Conservation (phyloP, 331 rosid species). For the Spiraea crenata region DNA sequence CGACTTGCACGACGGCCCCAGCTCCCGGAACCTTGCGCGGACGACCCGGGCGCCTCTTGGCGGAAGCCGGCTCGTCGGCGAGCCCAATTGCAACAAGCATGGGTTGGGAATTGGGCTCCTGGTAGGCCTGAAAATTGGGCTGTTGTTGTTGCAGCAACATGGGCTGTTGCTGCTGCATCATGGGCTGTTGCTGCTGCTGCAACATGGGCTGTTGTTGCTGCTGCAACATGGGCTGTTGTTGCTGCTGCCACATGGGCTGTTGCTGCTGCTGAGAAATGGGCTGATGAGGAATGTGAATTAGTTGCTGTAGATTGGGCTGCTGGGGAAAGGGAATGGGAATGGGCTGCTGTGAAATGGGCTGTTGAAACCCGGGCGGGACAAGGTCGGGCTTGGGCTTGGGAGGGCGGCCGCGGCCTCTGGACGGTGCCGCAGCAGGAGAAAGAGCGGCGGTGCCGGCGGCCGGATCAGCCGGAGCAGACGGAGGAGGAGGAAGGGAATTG, state of each 20-base stretch:
- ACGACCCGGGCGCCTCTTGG: slow-evolving; percentile 46
- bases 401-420: slow-evolving; percentile 63
- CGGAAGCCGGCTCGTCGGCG: slow-evolving; percentile 44
- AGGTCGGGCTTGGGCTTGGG: slow-evolving; percentile 41
- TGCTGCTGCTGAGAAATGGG: slow-evolving; percentile 14
- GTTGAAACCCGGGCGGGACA: slow-evolving; percentile 18
- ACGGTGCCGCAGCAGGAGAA: slow-evolving; percentile 16
- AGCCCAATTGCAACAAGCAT: slow-evolving; percentile 66
- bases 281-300: not conserved
- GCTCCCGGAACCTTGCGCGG: slow-evolving; percentile 36
- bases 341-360: not conserved
- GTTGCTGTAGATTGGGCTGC: slow-evolving; percentile 4
- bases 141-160: not conserved
- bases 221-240: not conserved
- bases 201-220: slow-evolving; percentile 15
- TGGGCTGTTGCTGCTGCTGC: not conserved
- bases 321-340: not conserved
- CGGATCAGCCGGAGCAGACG: not conserved
- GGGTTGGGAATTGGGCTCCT: slow-evolving; percentile 33
- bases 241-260: slow-evolving; percentile 24
- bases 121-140: not conserved
- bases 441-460: not conserved
- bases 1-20: slow-evolving; percentile 3
- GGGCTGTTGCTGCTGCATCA: slow-evolving; percentile 1
- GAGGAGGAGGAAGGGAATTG: not conserved